Percentiles rank a stretch among this genome's conserved stretches.
These are phyloP conservation scores for Gypsophila paniculata DNA, from an alignment of 179 eudicot species.

Conservation along the genomic window DNA sequence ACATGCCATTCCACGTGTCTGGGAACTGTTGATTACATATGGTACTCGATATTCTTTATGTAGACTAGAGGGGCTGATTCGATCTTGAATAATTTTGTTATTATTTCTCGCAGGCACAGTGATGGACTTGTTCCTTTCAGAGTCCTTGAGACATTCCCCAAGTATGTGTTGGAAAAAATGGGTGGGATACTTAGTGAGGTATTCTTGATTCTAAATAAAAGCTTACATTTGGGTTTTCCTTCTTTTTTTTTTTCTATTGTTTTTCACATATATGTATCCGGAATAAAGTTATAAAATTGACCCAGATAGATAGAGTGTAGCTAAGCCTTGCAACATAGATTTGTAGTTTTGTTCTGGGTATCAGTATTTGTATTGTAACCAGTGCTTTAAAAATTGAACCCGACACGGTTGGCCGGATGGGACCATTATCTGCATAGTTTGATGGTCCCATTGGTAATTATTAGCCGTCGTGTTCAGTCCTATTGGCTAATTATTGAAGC, in stretches of 20 bases:
- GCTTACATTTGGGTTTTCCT: not conserved
- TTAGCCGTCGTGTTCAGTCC: too few relatives aligned
- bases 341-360: not conserved
- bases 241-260: not conserved
- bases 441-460: not conserved
- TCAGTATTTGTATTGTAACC: not conserved
- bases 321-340: too few relatives aligned
- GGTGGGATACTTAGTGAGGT: conserved; percentile 79
- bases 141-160: conserved; percentile 65
- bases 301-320: too few relatives aligned
- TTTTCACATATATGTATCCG: not conserved
- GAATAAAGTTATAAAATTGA: too few relatives aligned
- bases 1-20: conserved; percentile 58
- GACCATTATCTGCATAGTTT: not conserved
- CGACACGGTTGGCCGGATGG: not conserved
- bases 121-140: conserved; percentile 55
- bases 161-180: conserved; percentile 33
- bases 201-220: not conserved
- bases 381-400: not conserved
- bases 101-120: conserved; percentile 49
- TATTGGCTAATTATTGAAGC: too few relatives aligned
- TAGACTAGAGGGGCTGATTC: not conserved
- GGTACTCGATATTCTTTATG: conserved; percentile 32
- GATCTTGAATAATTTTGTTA: conserved; percentile 10
- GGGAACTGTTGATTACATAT: conserved; percentile 78